These are phyloP conservation scores for Paramecium tetraurelia DNA, from an alignment of 73 alveolate genomes.

Conservation along the genomic window DNA sequence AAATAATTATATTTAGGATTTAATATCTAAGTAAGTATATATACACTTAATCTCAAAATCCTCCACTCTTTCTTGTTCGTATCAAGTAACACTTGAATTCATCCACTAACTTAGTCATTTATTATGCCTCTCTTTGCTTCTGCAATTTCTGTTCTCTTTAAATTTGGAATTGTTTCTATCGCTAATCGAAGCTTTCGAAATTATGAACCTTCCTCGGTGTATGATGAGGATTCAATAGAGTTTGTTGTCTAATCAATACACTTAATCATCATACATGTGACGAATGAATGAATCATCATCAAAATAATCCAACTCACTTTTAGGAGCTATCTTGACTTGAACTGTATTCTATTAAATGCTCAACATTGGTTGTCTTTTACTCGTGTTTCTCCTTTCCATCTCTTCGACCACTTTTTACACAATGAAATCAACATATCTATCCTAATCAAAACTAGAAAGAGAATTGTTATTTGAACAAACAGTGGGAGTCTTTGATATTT, in stretches of 20 bases:
- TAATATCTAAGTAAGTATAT: neutral
- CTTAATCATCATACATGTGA: neutral
- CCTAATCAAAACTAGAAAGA: neutral
- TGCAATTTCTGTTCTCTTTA: neutral
- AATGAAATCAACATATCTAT: neutral
- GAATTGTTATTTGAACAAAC: neutral
- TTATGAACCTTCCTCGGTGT: neutral
- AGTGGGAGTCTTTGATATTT: neutral
- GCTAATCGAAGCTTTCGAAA: neutral
- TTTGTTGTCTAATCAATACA: neutral
- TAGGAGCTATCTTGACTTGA: neutral
- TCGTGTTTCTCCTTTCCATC: neutral
- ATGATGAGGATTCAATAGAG: neutral
- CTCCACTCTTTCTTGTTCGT: neutral
- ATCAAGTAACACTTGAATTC: neutral
- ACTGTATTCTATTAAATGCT: neutral
- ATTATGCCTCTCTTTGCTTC: neutral
- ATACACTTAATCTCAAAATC: neutral
- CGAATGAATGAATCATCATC: slow-evolving; percentile 35
- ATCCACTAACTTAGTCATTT: neutral
- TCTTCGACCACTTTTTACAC: neutral
- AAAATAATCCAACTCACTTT: neutral
- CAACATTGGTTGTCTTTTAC: neutral
- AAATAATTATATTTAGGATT: neutral
- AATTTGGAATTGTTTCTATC: neutral